Conservation (phyloP, 257 asterid genomes). For the Capsicum baccatum region DNA sequence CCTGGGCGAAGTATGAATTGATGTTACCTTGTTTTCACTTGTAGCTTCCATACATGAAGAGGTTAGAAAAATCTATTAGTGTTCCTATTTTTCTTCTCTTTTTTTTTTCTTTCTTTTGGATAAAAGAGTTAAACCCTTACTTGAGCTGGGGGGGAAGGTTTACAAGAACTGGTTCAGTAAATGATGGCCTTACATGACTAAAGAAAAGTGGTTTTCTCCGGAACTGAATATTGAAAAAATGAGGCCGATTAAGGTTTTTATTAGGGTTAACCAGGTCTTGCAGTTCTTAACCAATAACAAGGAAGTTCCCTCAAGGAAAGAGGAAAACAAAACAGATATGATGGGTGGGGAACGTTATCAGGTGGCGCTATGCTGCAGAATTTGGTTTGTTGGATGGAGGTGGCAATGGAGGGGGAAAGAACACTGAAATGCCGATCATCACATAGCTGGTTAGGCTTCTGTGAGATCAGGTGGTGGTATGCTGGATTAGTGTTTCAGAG, state of each 20-base stretch:
- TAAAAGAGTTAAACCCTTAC: neutral
- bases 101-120: neutral
- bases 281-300: neutral
- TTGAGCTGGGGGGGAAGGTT: neutral
- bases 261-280: neutral
- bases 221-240: neutral
- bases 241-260: conserved; percentile 7
- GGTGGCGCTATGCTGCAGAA: too few species aligned
- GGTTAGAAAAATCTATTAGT: neutral
- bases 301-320: too few species aligned
- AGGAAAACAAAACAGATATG: too few species aligned
- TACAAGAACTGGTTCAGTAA: neutral
- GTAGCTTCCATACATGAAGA: neutral
- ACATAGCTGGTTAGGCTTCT: neutral
- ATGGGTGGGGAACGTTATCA: too few species aligned
- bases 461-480: neutral
- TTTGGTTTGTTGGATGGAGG: neutral
- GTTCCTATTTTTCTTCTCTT: neutral
- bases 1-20: neutral
- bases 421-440: neutral
- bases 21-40: neutral
- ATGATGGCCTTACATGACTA: neutral
- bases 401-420: neutral
- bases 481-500: conserved; percentile 5
- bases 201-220: neutral